phyloP scores from a whole-genome alignment of 441 rosid species.

The Isatis lusitanica region DNA sequence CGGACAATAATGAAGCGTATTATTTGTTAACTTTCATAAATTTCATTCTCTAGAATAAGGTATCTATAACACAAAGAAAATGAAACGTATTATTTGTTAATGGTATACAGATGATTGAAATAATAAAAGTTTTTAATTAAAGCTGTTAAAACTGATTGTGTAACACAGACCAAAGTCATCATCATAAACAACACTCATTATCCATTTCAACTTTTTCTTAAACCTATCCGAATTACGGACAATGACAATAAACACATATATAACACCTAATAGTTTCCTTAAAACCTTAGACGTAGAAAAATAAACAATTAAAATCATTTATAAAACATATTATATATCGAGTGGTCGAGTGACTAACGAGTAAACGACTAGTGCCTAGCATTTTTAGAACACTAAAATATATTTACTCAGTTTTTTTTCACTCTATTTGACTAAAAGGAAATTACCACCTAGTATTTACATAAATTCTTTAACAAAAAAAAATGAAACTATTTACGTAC shows the following conservation, averaged over 20 bases:
- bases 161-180: too few relatives aligned
- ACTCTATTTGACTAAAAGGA: not conserved
- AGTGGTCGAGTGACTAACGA: not conserved
- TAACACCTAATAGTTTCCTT: not conserved
- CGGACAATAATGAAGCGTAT: not conserved
- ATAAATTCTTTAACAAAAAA: not conserved
- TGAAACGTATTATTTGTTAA: too few relatives aligned
- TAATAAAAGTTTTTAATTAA: too few relatives aligned
- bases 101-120: too few relatives aligned
- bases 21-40: too few relatives aligned
- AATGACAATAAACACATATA: not conserved
- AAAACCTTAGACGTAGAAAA: not conserved
- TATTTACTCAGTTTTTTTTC: not conserved
- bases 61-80: too few relatives aligned
- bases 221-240: constrained; percentile 1
- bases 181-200: too few relatives aligned
- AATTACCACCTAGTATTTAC: not conserved
- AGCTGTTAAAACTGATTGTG: too few relatives aligned
- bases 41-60: too few relatives aligned
- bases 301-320: not conserved
- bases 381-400: not conserved
- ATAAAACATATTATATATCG: not conserved
- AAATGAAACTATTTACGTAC: not conserved
- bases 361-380: not conserved
- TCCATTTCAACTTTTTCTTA: not conserved